phyloP scores from a whole-genome alignment of 2,329 filamentous ascomycete species.

The Thielaviopsis euricoi region DNA sequence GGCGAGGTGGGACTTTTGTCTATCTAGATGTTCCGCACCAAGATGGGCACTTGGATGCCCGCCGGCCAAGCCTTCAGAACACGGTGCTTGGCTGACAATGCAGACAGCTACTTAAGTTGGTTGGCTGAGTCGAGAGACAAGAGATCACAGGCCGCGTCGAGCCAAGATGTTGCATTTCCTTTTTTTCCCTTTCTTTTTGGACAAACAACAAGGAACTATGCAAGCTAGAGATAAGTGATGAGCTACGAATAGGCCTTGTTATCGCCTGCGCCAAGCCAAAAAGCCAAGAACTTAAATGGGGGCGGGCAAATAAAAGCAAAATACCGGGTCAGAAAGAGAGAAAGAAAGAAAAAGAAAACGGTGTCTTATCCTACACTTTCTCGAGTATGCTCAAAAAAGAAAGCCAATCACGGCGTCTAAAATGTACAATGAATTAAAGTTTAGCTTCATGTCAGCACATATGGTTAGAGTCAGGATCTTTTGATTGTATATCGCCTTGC shows the following conservation, averaged over 20 bases:
- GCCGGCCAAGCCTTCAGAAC: no score
- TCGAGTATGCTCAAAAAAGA: not conserved
- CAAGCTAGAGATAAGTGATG: not conserved
- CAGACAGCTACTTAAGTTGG: no score
- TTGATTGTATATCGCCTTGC: not conserved
- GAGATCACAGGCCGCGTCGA: not conserved
- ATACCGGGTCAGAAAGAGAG: not conserved
- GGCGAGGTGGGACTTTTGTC: no score
- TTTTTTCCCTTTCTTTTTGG: not conserved
- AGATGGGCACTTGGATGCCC: no score
- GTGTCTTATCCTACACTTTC: no score
- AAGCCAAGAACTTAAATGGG: not conserved
- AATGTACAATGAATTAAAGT: not conserved
- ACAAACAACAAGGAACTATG: not conserved
- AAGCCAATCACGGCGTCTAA: no score
- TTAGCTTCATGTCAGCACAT: not conserved
- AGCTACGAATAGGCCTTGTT: not conserved
- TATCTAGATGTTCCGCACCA: no score
- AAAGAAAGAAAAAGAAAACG: no score
- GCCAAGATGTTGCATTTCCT: not conserved
- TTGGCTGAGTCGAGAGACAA: not conserved
- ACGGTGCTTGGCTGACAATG: no score
- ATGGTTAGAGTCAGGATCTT: not conserved
- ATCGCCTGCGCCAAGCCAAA: not conserved
- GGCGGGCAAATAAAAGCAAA: not conserved